Conservation (phyloP, 2,329 filamentous ascomycete genomes). For the Drechslerella dactyloides region DNA sequence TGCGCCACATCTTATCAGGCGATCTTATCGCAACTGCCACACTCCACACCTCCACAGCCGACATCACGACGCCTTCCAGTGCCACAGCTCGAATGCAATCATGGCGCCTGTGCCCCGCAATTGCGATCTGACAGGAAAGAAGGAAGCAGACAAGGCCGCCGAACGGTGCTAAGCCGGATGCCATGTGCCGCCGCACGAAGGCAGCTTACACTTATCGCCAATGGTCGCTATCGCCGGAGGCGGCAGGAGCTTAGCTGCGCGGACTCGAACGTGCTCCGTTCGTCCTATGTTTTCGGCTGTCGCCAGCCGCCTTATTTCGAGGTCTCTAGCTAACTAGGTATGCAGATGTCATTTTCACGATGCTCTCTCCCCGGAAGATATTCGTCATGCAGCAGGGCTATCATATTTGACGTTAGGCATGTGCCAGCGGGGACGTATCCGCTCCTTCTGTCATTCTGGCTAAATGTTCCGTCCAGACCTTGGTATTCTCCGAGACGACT, state of each 20-base stretch:
- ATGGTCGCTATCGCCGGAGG: conserved; percentile 37
- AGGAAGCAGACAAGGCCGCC: not conserved
- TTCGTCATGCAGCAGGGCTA: too few species aligned
- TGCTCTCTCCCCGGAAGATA: too few species aligned
- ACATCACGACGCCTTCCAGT: too few species aligned
- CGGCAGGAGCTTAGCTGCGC: conserved; percentile 16
- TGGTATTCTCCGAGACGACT: too few species aligned
- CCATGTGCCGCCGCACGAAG: conserved; percentile 23
- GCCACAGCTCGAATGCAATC: not conserved
- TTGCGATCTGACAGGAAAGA: conserved; percentile 10
- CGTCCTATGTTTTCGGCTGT: conserved; percentile 21
- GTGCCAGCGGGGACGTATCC: too few species aligned
- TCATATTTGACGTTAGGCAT: too few species aligned
- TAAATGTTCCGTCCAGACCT: too few species aligned
- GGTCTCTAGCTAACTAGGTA: not conserved
- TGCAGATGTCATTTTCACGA: too few species aligned
- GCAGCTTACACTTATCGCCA: conserved; percentile 3
- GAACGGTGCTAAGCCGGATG: conserved; percentile 30
- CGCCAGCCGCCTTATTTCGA: conserved; percentile 5
- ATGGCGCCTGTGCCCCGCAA: conserved; percentile 25
- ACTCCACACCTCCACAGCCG: not conserved
- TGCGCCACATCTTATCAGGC: conserved; percentile 5
- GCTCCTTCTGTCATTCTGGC: too few species aligned
- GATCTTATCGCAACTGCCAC: conserved; percentile 3
- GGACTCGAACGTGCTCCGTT: conserved; percentile 8